Base-by-base conservation (phyloP, 2,329 filamentous ascomycete genomes). In the Cladosporium sp. region DNA sequence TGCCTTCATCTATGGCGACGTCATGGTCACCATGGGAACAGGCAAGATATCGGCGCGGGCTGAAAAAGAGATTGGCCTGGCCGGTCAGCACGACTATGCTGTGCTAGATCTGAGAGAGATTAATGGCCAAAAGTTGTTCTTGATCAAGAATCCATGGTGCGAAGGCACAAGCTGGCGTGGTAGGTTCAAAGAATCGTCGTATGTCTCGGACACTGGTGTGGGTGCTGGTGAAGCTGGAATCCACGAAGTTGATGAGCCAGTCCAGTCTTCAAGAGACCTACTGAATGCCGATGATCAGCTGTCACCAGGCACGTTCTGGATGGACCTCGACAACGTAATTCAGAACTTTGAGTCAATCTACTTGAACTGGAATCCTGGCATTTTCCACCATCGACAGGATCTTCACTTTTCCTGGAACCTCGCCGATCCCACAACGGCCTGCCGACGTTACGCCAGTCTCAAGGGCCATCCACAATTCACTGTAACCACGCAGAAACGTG, bases 91-190 rank as follows among this genome's bases (percentile, higher is more conserved):
- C 72, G 93, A 97, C 72, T 99, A 99, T 72, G 92, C 92, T 2
- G 86, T 99, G 3, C 79, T 97, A 55, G 87, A 94, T 60, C 80
- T 99, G 72, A 84, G 82, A 65, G 86, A 89, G 61, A 78, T 79
- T 2, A 79, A 81, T 3, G 83, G 83, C 1, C 83, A 83, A 62
- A 84, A 86, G 22, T 81, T 88, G 54, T 78, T 97, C 54, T 80
- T 97, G 0, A 83, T 99, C 63, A 99, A 99, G 75, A 99, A 99
- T 68, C 94, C 94, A 2, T 99, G 94, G 94, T 89, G 88, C 54
- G 87, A 92, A 69, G 91, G 90, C 3, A 85, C 87, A 43, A 82
- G 86, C 6, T 92, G 88, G 88, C 86, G 83, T 63, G 87, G 85
- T 38, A 62, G 65, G 20, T 63, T 67, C 52, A 68, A 79, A 73